phyloP scores from a whole-genome alignment of 305 asterid genomes.

The Fraxinus floribunda region DNA sequence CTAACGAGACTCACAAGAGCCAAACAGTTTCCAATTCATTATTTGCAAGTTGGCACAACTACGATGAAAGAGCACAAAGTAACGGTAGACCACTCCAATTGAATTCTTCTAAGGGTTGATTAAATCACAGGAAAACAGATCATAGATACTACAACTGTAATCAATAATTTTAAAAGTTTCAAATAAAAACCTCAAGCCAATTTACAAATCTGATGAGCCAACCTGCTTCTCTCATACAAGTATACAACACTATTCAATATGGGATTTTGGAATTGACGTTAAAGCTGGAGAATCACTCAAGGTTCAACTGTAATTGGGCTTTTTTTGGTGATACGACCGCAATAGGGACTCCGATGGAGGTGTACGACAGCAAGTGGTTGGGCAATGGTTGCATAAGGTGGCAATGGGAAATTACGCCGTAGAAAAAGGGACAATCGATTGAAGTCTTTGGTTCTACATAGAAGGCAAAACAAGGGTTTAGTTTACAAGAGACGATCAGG shows the following conservation, averaged over 20 bases:
- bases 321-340: background rate
- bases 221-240: too few relatives aligned
- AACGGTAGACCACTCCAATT: background rate
- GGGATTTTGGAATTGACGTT: background rate
- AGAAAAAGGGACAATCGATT: background rate
- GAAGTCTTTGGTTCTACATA: background rate
- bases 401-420: background rate
- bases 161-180: background rate
- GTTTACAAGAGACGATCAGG: background rate
- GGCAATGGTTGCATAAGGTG: background rate
- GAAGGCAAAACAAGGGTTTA: background rate
- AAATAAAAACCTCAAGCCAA: background rate
- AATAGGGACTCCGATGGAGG: background rate
- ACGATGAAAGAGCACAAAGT: background rate
- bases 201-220: background rate
- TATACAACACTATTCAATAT: background rate
- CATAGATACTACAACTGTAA: background rate
- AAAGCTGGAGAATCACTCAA: background rate
- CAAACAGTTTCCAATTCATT: background rate
- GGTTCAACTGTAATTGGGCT: background rate
- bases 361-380: background rate
- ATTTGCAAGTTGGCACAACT: background rate
- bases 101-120: background rate
- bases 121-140: background rate
- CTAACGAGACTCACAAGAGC: background rate